Evolutionary conservation across 768 basidiomycete species (phyloP), one percentile per base, ranked within the genome.

Genomic region (Rhizopogon vulgaris): DNA sequence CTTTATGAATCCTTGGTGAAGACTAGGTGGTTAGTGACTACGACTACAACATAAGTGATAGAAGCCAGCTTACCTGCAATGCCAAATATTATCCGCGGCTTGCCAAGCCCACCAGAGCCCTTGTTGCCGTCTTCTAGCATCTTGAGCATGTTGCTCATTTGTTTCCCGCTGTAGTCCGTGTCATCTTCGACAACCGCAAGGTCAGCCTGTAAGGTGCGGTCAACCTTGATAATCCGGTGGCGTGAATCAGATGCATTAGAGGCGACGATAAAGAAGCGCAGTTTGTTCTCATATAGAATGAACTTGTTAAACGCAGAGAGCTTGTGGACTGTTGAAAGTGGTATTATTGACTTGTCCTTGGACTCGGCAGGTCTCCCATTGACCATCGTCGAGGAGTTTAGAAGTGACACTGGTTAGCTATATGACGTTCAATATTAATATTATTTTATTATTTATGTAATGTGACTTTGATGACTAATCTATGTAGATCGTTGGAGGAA

Each of bases 51-150:
- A 8, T 11, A 34, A 17, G 27, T 7, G 15, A 2, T 7, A n/a
- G 24, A 47, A 38, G 34, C 15, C 1, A 17, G 54, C 78, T 46
- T 55, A 86, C 89, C 90, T 17, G 85, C 90, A 56, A 94, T 78
- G 1, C 89, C 90, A 71, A 89, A 95, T 67, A 90, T 90, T 43
- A 80, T 76, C 58, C 76, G 83, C 6, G 79, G 83, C 68, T 76
- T 93, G 14, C 85, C 90, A 55, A 99, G 70, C 7, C 94, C 93
- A 5, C 94, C 95, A 3, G 85, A 85, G 1, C 77, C 78, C 68
- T 84, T 87, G 69, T 96, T 99, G 22, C 94, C 95, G 60, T 96
- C 93, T 54, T 94, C 92, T 8, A 98, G 76, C 91, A 95, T 96
- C 70, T 88, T 90, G 57, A 97, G 74, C 75, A 98, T 82, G 32